A percentile compares a stretch with the other conserved stretches of the same genome.
These are phyloP conservation scores for Magnaporthiopsis rhizophila DNA, from an alignment of 2,329 filamentous ascomycete species.

Conservation along the genomic window DNA sequence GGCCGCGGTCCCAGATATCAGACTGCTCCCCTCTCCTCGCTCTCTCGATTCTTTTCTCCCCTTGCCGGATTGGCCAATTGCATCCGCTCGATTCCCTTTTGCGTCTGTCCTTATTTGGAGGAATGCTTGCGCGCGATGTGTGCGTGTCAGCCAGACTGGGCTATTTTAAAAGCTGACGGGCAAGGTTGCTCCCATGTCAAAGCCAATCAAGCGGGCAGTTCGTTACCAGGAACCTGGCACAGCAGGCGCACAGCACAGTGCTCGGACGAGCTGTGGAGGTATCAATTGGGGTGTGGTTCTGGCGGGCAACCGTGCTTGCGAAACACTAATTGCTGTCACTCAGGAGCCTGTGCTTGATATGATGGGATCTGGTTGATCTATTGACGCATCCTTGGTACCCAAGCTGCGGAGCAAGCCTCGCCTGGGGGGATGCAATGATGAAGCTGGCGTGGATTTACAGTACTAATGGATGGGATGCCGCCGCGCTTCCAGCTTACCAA, in stretches of 20 bases:
- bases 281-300: not conserved
- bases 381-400: too few relatives aligned
- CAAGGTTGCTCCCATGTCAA: not conserved
- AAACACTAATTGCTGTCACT: not conserved
- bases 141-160: not conserved
- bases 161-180: not conserved
- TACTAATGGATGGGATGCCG: not conserved
- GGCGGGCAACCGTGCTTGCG: not conserved
- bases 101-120: not conserved
- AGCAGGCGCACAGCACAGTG: not conserved
- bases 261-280: too few relatives aligned
- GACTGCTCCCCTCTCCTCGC: not conserved
- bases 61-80: not conserved
- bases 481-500: too few relatives aligned
- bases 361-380: too few relatives aligned
- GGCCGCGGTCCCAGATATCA: not conserved
- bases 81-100: not conserved
- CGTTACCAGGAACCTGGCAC: not conserved
- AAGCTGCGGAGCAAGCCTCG: too few relatives aligned
- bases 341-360: not conserved
- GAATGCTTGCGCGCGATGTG: not conserved
- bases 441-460: not conserved
- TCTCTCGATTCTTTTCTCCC: not conserved
- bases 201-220: not conserved
- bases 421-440: too few relatives aligned